These are phyloP conservation scores for Starmerella tilneyi DNA, from an alignment of 805 yeast genomes.

Conservation along the genomic window DNA sequence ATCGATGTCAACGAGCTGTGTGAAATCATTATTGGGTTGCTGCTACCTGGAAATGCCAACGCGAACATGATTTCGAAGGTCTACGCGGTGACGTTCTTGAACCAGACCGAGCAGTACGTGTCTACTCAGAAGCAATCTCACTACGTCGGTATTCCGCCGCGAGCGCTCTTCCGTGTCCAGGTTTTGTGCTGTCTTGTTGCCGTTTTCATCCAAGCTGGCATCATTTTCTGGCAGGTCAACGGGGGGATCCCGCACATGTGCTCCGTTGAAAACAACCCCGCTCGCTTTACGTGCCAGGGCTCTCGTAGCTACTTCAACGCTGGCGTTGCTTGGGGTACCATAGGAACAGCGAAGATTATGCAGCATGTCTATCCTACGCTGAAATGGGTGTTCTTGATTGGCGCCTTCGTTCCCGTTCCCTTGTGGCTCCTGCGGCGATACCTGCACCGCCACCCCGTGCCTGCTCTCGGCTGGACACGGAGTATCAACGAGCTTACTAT, in stretches of 20 bases:
- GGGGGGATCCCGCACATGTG: constrained; percentile 26
- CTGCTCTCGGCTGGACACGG: constrained; percentile 15
- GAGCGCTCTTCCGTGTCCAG: constrained; percentile 17
- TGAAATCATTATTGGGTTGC: constrained; percentile 46
- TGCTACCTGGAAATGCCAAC: constrained; percentile 44
- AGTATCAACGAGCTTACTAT: constrained; percentile 40
- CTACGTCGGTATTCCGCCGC: constrained; percentile 31
- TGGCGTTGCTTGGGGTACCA: constrained; percentile 45
- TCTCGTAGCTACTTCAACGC: constrained; percentile 38
- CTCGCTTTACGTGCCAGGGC: constrained; percentile 36
- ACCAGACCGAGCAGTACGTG: constrained; percentile 52
- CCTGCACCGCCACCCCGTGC: constrained; percentile 29
- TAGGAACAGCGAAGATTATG: constrained; percentile 45
- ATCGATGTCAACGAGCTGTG: constrained; percentile 42
- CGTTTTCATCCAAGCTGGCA: constrained; percentile 13
- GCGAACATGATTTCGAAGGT: constrained; percentile 45
- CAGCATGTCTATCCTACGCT: constrained; percentile 48
- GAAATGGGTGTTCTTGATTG: constrained; percentile 53
- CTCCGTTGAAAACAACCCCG: constrained; percentile 33
- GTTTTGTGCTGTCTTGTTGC: constrained; percentile 13
- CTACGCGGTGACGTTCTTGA: constrained; percentile 46
- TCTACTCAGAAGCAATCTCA: constrained; percentile 47
- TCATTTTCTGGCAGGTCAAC: constrained; percentile 15
- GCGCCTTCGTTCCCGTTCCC: constrained; percentile 28
- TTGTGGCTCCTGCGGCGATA: constrained; percentile 16